Evolutionary conservation across 2,329 filamentous ascomycete species (phyloP), one percentile per base, ranked within the genome.

Genomic region (Alternaria gansuensis): DNA sequence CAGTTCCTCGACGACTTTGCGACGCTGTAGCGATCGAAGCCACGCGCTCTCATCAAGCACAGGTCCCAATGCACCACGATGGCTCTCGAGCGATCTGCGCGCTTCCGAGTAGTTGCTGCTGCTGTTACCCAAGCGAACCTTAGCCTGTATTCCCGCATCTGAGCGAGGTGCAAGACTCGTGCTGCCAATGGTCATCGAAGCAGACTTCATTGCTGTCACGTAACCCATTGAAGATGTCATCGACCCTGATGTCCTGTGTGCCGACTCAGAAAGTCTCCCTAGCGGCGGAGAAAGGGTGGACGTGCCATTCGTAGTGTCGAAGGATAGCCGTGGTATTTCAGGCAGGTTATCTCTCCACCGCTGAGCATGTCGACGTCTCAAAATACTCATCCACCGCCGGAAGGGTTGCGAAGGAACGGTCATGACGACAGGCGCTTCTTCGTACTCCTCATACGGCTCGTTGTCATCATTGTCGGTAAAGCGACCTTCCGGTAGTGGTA

Each of bases 1-100:
- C 50, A 98, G 81, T 78, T 98, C 95, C 72, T 95, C 91, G 34
- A 98, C 79, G 37, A 96, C 88, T 62, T 89, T 88, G 13, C 92
- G 87, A 60, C 95, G 87, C 70, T 93, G 90, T 21, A 90, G 78
- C 2, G 92, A 87, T 52, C 93, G 87, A 65, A 88, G 85, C 40
- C 85, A 85, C n/a, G 90, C 88, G 29, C 84, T 87, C 57, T 89
- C 85, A 65, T 97, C 92, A 10, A 88, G 75, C 11, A 80, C 73
- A 14, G 80, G 78, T 11, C 78, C 81, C 17, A 81, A 75, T 2
- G 75, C 71, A 23, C 79, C 76, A 37, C 77, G 76, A 55, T 81
- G 82, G 51, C 83, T 87, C 41, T 91, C 90, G 6, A 84, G 79
- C 3, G 87, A 88, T 23, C 77, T 80, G 62, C 90, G 88, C 54